A percentile compares a stretch with the other conserved stretches of the same genome.
Evolutionary conservation across 1,139 yeast genomes (phyloP).

Genomic region (Sugiyamaella grinbergsii): DNA sequence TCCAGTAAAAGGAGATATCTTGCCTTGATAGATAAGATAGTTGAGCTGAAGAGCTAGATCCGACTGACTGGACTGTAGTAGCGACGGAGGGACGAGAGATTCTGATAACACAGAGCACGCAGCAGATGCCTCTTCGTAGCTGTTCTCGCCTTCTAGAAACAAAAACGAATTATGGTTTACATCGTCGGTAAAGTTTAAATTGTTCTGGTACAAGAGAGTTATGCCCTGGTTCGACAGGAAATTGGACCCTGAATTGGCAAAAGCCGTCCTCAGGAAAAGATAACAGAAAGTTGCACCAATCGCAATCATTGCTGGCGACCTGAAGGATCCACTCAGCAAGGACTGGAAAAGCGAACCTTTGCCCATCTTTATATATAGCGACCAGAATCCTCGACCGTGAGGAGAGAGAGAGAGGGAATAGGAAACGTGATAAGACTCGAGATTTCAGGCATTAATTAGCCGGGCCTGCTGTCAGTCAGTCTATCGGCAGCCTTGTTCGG

Average conservation of each 20-base stretch:
- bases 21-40: conserved; percentile 1
- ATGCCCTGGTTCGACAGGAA: conserved; percentile 7
- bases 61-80: neutral
- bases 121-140: conserved; percentile 15
- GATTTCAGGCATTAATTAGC: no score
- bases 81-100: conserved; percentile 4
- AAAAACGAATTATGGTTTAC: conserved; percentile 11
- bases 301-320: conserved; percentile 2
- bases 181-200: conserved; percentile 14
- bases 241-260: neutral
- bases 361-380: no score
- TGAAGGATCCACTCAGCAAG: neutral
- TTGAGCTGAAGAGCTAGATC: conserved; percentile 2
- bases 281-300: neutral
- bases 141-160: conserved; percentile 10
- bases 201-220: conserved; percentile 12
- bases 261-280: conserved; percentile 1
- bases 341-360: neutral
- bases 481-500: no score
- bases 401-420: no score
- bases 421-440: no score
- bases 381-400: no score
- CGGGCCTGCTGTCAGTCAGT: no score
- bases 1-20: neutral
- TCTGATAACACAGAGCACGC: conserved; percentile 10